Base-by-base conservation (phyloP, 768 basidiomycete species). In the Boletus tylopilopsis region DNA sequence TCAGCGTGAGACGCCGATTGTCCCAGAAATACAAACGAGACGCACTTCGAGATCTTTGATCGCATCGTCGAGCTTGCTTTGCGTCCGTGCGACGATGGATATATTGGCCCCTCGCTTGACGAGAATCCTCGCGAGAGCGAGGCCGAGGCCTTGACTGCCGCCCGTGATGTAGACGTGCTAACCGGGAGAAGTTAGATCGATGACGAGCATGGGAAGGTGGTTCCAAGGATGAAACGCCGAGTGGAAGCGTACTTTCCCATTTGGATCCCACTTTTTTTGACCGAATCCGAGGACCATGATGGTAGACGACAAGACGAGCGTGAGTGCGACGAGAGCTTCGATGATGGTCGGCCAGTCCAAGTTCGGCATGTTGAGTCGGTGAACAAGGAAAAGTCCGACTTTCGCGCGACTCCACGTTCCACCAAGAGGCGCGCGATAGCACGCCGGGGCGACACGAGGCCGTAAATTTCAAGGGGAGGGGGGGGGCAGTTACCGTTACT, bases 141-240 rank as follows among this genome's bases (percentile, higher is more conserved):
- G 76, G 1, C 93, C 93, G 0, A 94, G 79, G 1, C 93, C 93
- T 13, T 82, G 74, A 35, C 84, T 87, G 4, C 89, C 92, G 3
- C 93, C 93, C 0, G 91, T 91, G 16, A 95, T 73, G 63, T 91
- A 90, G 67, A 83, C 81, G 57, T 93, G 89, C 93, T 94, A 51
- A 10, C 1, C 34, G 12, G 42, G 30, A 21, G 16, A n/a, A n/a
- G n/a, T n/a, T n/a, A n/a, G n/a, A n/a, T n/a, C n/a, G n/a, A n/a
- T n/a, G n/a, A n/a, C n/a, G n/a, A n/a, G n/a, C n/a, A n/a, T n/a
- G n/a, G n/a, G n/a, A n/a, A n/a, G n/a, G n/a, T n/a, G n/a, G n/a
- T n/a, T n/a, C n/a, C n/a, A n/a, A n/a, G n/a, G 27, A 11, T 29
- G 27, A 29, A 29, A 13, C 29, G 6, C 0, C 29, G 13, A 12